These are phyloP conservation scores for Ottelia alismoides DNA, from an alignment of 106 monocot species.

Conservation along the genomic window DNA sequence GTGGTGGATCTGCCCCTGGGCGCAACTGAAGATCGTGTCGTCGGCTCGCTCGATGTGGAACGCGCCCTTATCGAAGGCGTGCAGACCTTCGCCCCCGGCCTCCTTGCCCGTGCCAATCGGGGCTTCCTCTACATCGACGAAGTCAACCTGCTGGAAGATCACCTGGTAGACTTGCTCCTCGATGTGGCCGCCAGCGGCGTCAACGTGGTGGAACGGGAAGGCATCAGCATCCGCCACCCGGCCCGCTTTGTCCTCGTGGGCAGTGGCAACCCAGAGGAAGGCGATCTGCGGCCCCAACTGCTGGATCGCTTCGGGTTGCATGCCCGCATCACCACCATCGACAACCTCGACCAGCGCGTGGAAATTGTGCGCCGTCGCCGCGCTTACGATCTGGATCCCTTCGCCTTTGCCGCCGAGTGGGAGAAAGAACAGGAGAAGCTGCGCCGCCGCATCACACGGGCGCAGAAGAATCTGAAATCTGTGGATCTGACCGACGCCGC, in stretches of 20 bases:
- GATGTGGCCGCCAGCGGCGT: slow-evolving; percentile 95
- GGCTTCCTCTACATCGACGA: slow-evolving; percentile 97
- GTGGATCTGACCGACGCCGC: too few relatives aligned
- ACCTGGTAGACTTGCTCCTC: slow-evolving; percentile 88
- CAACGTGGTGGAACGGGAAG: slow-evolving; percentile 98
- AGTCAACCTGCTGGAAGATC: slow-evolving; percentile 96
- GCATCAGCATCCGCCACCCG: slow-evolving; percentile 94
- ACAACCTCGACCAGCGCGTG: too few relatives aligned
- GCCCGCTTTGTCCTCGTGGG: slow-evolving; percentile 96
- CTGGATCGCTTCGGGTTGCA: too few relatives aligned
- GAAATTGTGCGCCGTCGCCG: too few relatives aligned
- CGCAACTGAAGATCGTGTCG: slow-evolving; percentile 96
- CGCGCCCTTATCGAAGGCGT: slow-evolving; percentile 96
- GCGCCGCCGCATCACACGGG: too few relatives aligned
- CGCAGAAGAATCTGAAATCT: too few relatives aligned
- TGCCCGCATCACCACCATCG: too few relatives aligned
- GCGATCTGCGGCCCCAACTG: too few relatives aligned
- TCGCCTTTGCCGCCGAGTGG: too few relatives aligned
- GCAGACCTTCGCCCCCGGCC: slow-evolving; percentile 94
- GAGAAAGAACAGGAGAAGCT: too few relatives aligned
- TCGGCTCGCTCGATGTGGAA: slow-evolving; percentile 96
- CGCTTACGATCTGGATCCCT: too few relatives aligned
- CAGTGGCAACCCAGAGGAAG: too few relatives aligned
- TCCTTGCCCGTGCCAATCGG: slow-evolving; percentile 93
- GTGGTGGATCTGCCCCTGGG: slow-evolving; percentile 97